Evolutionary conservation across 2,329 filamentous ascomycete genomes (phyloP), one percentile per base, ranked within the genome.

Genomic region (Colletotrichum neosansevieriae): DNA sequence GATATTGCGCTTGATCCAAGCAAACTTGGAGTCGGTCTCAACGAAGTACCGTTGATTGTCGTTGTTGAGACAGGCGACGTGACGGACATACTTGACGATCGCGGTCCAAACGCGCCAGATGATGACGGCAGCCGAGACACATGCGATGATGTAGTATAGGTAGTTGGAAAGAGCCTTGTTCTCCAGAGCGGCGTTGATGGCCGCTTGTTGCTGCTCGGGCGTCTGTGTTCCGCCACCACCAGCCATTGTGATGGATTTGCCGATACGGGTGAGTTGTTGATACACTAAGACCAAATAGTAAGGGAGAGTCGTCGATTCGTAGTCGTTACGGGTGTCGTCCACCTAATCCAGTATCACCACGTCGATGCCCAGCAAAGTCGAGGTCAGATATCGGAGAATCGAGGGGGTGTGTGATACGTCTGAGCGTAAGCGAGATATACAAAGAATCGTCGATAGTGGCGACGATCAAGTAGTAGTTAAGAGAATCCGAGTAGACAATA

Each of bases 31-130:
- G 6, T 83, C 83, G 6, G 91, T 86, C 24, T 83, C 81, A 51
- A 90, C 86, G 76, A 94, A 97, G 82, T 94, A 97, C 69, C 87
- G 85, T 78, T 97, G 94, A 1, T 85, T 91, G 71, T 93, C 91
- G 80, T 93, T 94, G 81, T 88, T 91, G 72, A 97, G 86, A 75
- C 90, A 93, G 47, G 91, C 86, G 50, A 97, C 84, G 29, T 88
- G 91, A 71, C 94, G 89, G 42, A 94, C 82, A 75, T 96, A 91
- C 72, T 86, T 88, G 66, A 88, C 82, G 64, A 92, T 80, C 62
- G 86, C 84, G 58, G 89, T 84, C 62, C 83, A 79, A 71, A 90
- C 78, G 70, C 91, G 89, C 87, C 93, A 95, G 71, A 90, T 73
- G 71, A 92, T 84, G 73, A 94, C 83, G 57, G 85, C 84, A 40